Evolutionary conservation across 345 rosid genomes (phyloP).

Genomic region (Rhodamnia argentea): DNA sequence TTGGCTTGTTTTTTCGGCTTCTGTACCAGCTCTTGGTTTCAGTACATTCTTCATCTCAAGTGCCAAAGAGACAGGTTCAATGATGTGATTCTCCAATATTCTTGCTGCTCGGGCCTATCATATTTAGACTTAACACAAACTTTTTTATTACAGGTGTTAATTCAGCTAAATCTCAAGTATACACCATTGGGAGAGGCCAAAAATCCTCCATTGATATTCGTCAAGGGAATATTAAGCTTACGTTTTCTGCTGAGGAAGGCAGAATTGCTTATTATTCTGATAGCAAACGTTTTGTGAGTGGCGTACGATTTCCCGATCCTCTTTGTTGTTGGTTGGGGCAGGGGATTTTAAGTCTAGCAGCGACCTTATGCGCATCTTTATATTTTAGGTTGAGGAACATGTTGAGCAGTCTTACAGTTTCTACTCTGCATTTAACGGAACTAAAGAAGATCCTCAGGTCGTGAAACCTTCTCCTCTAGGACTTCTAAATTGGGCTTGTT

Average conservation of each 20-base stretch:
- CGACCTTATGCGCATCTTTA: not conserved
- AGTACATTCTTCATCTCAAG: slow-evolving; percentile 62
- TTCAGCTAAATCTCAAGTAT: slow-evolving; percentile 41
- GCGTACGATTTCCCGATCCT: not conserved
- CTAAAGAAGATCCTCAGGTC: slow-evolving; percentile 74
- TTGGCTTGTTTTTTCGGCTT: slow-evolving; percentile 75
- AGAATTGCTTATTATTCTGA: slow-evolving; percentile 37
- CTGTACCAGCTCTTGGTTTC: slow-evolving; percentile 92
- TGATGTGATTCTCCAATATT: slow-evolving; percentile 1
- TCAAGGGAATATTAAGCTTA: slow-evolving; percentile 64
- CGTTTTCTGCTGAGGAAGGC: slow-evolving; percentile 37
- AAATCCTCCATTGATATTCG: slow-evolving; percentile 49
- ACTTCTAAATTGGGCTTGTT: not conserved
- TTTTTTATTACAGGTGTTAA: slow-evolving; percentile 35
- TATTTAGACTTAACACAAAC: not conserved
- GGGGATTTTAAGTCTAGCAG: not conserved
- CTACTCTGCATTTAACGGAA: slow-evolving; percentile 62
- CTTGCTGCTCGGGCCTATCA: not conserved
- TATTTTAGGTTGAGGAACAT: slow-evolving; percentile 49
- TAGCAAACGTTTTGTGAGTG: slow-evolving; percentile 51
- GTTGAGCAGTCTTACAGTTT: slow-evolving; percentile 63
- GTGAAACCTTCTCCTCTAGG: not conserved
- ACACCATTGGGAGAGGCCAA: slow-evolving; percentile 25
- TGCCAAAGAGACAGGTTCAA: slow-evolving; percentile 52
- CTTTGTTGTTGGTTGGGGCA: not conserved